Percentiles rank a stretch among this genome's conserved stretches.
Conservation (phyloP, 108 stramenopile genomes). For the Schizochytrium sp. region DNA sequence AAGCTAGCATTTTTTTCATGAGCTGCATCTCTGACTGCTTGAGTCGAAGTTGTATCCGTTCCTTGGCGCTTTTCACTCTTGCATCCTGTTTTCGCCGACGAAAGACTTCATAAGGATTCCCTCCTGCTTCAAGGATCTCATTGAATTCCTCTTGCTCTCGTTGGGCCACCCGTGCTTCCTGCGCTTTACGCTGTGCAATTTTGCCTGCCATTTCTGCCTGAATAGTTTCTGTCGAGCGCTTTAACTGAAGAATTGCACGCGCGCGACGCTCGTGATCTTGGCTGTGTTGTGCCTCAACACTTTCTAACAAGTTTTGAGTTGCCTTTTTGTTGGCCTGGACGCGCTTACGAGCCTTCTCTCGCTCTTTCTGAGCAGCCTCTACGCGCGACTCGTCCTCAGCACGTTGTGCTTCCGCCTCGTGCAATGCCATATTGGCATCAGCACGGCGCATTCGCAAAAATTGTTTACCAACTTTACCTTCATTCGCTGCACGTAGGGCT, state of each 20-base stretch:
- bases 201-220: conserved; percentile 38
- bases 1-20: conserved; percentile 57
- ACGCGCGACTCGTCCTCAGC: neutral
- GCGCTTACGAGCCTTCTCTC: conserved; percentile 23
- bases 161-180: conserved; percentile 1
- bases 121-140: conserved; percentile 39
- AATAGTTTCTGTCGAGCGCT: conserved; percentile 10
- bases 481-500: neutral
- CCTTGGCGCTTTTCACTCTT: neutral
- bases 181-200: conserved; percentile 9
- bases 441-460: neutral
- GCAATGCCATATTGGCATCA: neutral
- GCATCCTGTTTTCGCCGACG: conserved; percentile 33
- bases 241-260: conserved; percentile 14
- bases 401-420: neutral
- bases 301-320: neutral
- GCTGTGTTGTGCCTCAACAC: neutral
- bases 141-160: conserved; percentile 47
- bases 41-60: conserved; percentile 2
- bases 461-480: neutral
- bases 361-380: conserved; percentile 14
- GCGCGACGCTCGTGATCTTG: neutral
- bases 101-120: conserved; percentile 66
- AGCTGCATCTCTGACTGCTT: conserved; percentile 50
- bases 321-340: neutral